phyloP scores from a whole-genome alignment of 116 monocot genomes.

The Thalassia testudinum region DNA sequence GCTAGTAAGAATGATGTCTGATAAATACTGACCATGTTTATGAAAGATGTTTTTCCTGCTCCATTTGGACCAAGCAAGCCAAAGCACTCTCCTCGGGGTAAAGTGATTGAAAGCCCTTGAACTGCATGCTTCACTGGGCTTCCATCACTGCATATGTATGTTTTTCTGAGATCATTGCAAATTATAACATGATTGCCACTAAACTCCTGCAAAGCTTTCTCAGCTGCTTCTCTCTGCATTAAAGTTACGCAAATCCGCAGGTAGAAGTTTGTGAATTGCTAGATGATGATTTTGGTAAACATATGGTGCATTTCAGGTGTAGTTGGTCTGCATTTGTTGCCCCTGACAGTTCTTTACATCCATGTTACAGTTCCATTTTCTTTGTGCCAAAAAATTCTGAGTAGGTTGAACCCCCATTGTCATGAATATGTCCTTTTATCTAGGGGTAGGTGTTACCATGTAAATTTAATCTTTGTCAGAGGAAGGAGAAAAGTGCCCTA shows the following conservation, averaged over 20 bases:
- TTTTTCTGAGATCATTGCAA: slow-evolving; percentile 30
- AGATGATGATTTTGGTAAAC: neutral
- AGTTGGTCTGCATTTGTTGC: neutral
- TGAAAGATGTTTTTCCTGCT: slow-evolving; percentile 50
- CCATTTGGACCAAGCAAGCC: slow-evolving; percentile 61
- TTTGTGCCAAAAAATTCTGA: too few relatives aligned
- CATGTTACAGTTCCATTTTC: too few relatives aligned
- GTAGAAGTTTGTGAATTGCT: neutral
- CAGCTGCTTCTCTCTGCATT: slow-evolving; percentile 24
- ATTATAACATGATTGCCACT: slow-evolving; percentile 16
- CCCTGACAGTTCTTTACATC: too few relatives aligned
- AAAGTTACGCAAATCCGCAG: neutral
- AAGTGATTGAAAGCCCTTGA: slow-evolving; percentile 29
- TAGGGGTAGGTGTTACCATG: too few relatives aligned
- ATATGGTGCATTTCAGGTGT: neutral
- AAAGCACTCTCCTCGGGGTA: slow-evolving; percentile 36
- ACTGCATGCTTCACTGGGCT: slow-evolving; percentile 40
- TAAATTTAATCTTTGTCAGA: too few relatives aligned
- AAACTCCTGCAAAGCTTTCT: slow-evolving; percentile 14
- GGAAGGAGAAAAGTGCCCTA: too few relatives aligned
- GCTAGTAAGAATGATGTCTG: too few relatives aligned
- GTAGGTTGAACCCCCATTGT: too few relatives aligned
- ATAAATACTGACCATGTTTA: slow-evolving; percentile 36
- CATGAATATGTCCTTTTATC: too few relatives aligned
- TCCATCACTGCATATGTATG: slow-evolving; percentile 30